Conservation (phyloP, 129 eudicot species). For the Ambrosia artemisiifolia region DNA sequence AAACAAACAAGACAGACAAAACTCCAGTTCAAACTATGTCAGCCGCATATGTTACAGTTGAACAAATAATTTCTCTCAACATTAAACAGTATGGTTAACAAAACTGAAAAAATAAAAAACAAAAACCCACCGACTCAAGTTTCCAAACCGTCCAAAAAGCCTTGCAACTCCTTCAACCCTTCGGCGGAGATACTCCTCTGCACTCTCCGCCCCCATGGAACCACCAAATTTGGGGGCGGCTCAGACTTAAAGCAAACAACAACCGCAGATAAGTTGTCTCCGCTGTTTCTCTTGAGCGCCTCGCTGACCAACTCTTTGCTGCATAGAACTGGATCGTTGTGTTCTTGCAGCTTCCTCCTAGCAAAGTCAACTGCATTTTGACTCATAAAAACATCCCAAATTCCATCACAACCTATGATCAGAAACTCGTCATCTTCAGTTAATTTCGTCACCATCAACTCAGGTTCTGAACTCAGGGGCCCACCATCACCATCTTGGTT, state of each 20-base stretch:
- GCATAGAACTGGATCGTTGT: conserved; percentile 77
- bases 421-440: conserved; percentile 91
- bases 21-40: conserved; percentile 17
- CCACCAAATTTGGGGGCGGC: conserved; percentile 75
- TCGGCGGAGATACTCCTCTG: conserved; percentile 92
- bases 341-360: conserved; percentile 81
- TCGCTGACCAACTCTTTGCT: conserved; percentile 78
- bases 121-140: conserved; percentile 17
- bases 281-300: conserved; percentile 85
- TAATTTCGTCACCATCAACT: conserved; percentile 62
- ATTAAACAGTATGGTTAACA: conserved; percentile 18
- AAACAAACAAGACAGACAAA: not conserved
- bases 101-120: conserved; percentile 2
- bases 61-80: conserved; percentile 37
- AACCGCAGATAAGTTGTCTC: conserved; percentile 81
- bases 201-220: conserved; percentile 68
- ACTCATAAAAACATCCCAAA: conserved; percentile 95
- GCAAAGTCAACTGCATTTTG: conserved; percentile 97
- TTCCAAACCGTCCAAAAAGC: conserved; percentile 73
- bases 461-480: conserved; percentile 86
- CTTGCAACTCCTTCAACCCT: conserved; percentile 91
- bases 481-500: conserved; percentile 67
- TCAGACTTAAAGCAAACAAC: conserved; percentile 76
- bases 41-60: conserved; percentile 89
- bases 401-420: conserved; percentile 91